Base-by-base conservation (phyloP, 768 basidiomycete species). In the Tulasnella sp. region DNA sequence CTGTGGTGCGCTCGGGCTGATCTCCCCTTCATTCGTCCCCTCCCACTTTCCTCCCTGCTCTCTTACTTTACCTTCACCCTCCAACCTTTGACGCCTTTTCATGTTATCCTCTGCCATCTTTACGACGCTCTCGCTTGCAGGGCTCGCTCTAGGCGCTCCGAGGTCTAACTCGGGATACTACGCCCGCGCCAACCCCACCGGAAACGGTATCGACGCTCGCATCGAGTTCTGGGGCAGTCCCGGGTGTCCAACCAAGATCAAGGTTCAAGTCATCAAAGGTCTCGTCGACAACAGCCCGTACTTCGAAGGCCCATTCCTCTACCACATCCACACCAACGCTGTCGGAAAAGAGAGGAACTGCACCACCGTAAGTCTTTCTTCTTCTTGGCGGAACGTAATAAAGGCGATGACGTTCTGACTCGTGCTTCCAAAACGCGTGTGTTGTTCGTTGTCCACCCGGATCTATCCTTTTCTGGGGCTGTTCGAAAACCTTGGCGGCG, bases 301-400 rank as follows among this genome's bases (percentile, higher is more conserved):
- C 7, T n/a, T n/a, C n/a, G n/a, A n/a, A n/a, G n/a, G n/a, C n/a
- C 65, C 65, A 12, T 69, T 19, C 40, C 47, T 59, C 32, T 69
- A 69, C 47, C 68, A 69, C 47, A 40, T 69, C 40, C 68, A 69
- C 32, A 69, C 68, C 68, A 69, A 69, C 47, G 39, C 68, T 2
- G 42, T 69, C 40, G 37, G 37, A 26, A 1, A 39, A 26, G 68
- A 69, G 9, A 22, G 68, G 19, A 36, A 69, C 42, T 69, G 68
- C 68, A 36, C 36, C 0, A 17, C n/a, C 29, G 68, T 69, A 26
- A 69, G 68, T 16, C 42, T 62, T 36, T 4, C 36, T 26, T 35
- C 32, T 8, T 7, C 41, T 42, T 69, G 32, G 42, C 26, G 26
- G 22, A 12, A 35, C 22, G 66, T 67, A 32, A 67, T 26, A 8